phyloP scores from a whole-genome alignment of 2,329 filamentous ascomycete species.

The Fusarium chuoi region DNA sequence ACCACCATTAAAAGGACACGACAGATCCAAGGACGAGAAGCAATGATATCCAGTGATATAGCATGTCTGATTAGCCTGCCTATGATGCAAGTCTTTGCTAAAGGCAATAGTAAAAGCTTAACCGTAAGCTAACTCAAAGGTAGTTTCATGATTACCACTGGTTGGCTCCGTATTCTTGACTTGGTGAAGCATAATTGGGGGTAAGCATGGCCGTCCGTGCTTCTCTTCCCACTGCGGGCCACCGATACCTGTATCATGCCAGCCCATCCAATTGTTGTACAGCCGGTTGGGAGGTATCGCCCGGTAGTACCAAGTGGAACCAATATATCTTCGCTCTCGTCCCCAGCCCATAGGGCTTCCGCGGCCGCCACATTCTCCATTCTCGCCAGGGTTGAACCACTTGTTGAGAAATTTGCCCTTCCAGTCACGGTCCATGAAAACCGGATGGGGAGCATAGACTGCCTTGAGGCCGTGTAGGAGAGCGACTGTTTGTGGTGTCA shows the following conservation, averaged over 20 bases:
- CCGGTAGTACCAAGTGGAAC: constrained; percentile 71
- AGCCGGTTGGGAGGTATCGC: constrained; percentile 66
- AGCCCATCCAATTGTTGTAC: constrained; percentile 73
- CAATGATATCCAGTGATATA: constrained; percentile 11
- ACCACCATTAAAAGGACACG: constrained; percentile 5
- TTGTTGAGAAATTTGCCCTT: constrained; percentile 61
- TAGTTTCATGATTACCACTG: constrained; percentile 53
- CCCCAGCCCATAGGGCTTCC: constrained; percentile 70
- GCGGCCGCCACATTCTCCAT: constrained; percentile 63
- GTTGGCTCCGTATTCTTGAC: constrained; percentile 68
- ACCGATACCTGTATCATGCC: constrained; percentile 64
- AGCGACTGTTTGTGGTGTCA: constrained; percentile 79
- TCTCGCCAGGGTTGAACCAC: constrained; percentile 70
- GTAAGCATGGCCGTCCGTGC: constrained; percentile 67
- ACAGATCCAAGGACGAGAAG: constrained; percentile 9
- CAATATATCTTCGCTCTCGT: constrained; percentile 65
- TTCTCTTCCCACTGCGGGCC: constrained; percentile 65
- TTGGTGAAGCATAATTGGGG: constrained; percentile 68
- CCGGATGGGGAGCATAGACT: constrained; percentile 80
- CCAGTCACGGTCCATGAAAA: constrained; percentile 83
- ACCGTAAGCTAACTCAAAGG: constrained; percentile 53
- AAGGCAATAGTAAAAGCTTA: constrained; percentile 35
- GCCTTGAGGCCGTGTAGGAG: constrained; percentile 83
- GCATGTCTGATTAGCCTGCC: background rate
- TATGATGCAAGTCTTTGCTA: background rate